These are phyloP conservation scores for Talaromyces wortmannii DNA, from an alignment of 495 filamentous ascomycete genomes.

Conservation along the genomic window DNA sequence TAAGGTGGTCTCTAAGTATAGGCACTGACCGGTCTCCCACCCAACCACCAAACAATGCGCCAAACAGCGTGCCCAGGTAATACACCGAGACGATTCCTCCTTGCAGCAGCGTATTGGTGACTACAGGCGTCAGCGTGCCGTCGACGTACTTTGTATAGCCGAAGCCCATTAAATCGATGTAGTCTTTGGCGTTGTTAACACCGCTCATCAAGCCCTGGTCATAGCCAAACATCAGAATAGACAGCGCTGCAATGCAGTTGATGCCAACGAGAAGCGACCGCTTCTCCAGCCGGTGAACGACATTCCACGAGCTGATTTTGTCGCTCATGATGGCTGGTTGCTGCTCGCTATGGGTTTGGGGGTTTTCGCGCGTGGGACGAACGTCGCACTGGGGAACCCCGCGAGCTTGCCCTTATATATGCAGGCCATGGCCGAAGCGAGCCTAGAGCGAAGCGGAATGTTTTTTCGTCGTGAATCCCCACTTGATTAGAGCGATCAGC, in stretches of 20 bases:
- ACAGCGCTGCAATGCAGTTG: slow-evolving; percentile 56
- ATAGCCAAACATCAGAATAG: slow-evolving; percentile 58
- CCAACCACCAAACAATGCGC: slow-evolving; percentile 52
- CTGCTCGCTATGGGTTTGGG: background rate
- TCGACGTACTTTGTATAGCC: slow-evolving; percentile 47
- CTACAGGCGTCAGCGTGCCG: slow-evolving; percentile 38
- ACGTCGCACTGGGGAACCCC: too few relatives aligned
- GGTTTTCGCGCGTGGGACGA: too few relatives aligned
- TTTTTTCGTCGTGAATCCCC: background rate
- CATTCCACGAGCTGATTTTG: slow-evolving; percentile 46
- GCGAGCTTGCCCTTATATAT: background rate
- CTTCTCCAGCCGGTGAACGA: slow-evolving; percentile 58
- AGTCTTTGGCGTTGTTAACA: slow-evolving; percentile 60
- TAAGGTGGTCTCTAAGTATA: too few relatives aligned
- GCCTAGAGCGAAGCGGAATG: background rate
- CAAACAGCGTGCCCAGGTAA: slow-evolving; percentile 69
- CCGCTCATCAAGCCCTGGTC: slow-evolving; percentile 73
- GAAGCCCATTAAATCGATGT: slow-evolving; percentile 60
- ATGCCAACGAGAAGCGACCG: slow-evolving; percentile 54
- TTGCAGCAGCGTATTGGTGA: slow-evolving; percentile 56
- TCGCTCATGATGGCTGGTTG: slow-evolving; percentile 27
- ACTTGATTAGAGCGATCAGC: background rate
- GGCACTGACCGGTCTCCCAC: slow-evolving; percentile 36
- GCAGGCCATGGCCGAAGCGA: background rate
- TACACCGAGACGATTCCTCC: slow-evolving; percentile 66